A percentile compares a stretch with the other conserved stretches of the same genome.
phyloP scores from a whole-genome alignment of 2,329 filamentous ascomycete genomes.

The Arthrobotrys musiformis region DNA sequence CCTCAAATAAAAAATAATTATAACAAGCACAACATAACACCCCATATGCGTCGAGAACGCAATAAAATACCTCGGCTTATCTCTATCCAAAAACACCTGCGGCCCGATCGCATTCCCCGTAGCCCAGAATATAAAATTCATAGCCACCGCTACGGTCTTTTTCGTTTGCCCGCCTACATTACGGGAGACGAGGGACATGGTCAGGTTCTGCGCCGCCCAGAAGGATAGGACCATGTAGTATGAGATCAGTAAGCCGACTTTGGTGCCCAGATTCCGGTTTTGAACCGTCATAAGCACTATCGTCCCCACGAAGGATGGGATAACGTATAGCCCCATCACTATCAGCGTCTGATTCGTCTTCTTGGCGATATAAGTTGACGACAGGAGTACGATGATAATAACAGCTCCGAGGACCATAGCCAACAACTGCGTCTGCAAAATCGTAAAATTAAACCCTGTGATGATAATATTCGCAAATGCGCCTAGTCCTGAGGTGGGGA shows the following conservation, averaged over 20 bases:
- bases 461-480: conserved; percentile 81
- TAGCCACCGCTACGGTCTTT: conserved; percentile 74
- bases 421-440: conserved; percentile 76
- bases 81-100: conserved; percentile 72
- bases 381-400: conserved; percentile 76
- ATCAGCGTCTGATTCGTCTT: conserved; percentile 75
- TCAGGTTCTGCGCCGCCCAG: conserved; percentile 76
- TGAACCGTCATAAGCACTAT: conserved; percentile 76
- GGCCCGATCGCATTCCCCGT: conserved; percentile 74
- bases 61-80: conserved; percentile 74
- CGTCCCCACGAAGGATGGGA: conserved; percentile 77
- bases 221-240: conserved; percentile 83
- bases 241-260: conserved; percentile 75
- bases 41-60: conserved; percentile 76
- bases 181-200: conserved; percentile 73
- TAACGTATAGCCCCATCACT: conserved; percentile 73
- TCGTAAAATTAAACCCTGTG: conserved; percentile 73
- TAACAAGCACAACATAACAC: conserved; percentile 72
- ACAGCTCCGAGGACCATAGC: conserved; percentile 80
- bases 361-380: conserved; percentile 75
- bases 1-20: conserved; percentile 70
- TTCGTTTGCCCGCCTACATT: conserved; percentile 80
- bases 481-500: conserved; percentile 78
- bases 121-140: conserved; percentile 77
- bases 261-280: conserved; percentile 69